A percentile compares a stretch with the other conserved stretches of the same genome.
These are phyloP conservation scores for Clavispora phyllophila DNA, from an alignment of 805 yeast species.

Conservation along the genomic window DNA sequence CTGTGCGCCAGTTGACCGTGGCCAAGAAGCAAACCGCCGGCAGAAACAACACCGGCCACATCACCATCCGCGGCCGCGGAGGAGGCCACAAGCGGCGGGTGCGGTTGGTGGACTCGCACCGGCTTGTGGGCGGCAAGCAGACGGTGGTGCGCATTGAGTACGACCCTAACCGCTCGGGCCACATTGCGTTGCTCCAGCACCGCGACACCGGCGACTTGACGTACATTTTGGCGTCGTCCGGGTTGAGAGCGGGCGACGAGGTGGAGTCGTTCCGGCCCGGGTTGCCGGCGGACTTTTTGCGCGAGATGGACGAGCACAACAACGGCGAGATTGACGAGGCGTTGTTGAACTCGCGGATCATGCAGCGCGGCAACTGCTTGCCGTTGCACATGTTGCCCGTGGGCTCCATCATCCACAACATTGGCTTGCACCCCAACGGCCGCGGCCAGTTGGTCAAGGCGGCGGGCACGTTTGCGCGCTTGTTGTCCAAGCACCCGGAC, in stretches of 20 bases:
- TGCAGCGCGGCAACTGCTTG: constrained; percentile 90
- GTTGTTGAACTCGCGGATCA: constrained; percentile 75
- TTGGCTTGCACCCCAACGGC: constrained; percentile 63
- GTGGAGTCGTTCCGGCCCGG: constrained; percentile 90
- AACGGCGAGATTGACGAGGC: constrained; percentile 93
- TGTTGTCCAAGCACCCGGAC: constrained; percentile 72
- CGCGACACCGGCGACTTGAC: constrained; percentile 55
- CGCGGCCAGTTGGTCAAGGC: constrained; percentile 90
- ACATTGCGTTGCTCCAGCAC: constrained; percentile 80
- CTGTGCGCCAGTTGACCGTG: constrained; percentile 68
- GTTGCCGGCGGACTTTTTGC: constrained; percentile 65
- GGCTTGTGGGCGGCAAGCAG: constrained; percentile 66
- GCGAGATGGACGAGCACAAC: constrained; percentile 57
- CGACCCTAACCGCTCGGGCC: constrained; percentile 92
- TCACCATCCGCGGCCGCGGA: constrained; percentile 92
- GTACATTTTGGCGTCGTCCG: constrained; percentile 88
- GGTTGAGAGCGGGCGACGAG: constrained; percentile 85
- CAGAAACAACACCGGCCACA: constrained; percentile 81
- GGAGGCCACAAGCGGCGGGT: constrained; percentile 93
- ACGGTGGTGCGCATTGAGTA: constrained; percentile 85
- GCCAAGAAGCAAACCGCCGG: constrained; percentile 76
- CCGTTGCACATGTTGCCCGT: constrained; percentile 92
- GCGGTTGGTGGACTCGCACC: constrained; percentile 71
- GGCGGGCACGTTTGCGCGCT: constrained; percentile 91
- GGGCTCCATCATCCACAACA: constrained; percentile 83